phyloP scores from a whole-genome alignment of 2,329 filamentous ascomycete genomes.

The Akanthomyces muscarius region DNA sequence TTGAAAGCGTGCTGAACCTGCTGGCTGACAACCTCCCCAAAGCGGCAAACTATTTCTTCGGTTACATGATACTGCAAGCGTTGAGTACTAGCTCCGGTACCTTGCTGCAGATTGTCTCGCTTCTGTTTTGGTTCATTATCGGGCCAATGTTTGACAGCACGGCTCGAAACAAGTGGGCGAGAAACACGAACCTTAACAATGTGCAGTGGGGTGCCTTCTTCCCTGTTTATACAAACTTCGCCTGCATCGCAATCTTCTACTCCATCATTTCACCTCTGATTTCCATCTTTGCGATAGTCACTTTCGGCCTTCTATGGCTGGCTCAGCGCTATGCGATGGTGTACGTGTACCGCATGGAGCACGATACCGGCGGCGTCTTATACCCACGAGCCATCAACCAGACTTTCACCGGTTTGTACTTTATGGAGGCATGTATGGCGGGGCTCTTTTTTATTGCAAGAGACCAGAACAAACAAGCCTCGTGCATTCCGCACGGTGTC shows the following conservation, averaged over 20 bases:
- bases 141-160: slow-evolving; percentile 82
- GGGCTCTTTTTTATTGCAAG: slow-evolving; percentile 81
- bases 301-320: slow-evolving; percentile 86
- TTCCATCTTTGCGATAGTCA: slow-evolving; percentile 87
- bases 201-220: slow-evolving; percentile 93
- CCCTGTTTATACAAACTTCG: slow-evolving; percentile 94
- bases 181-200: slow-evolving; percentile 72
- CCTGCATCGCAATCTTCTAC: slow-evolving; percentile 87
- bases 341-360: slow-evolving; percentile 84
- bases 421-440: slow-evolving; percentile 88
- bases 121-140: slow-evolving; percentile 77
- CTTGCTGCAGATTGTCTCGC: slow-evolving; percentile 74
- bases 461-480: slow-evolving; percentile 48
- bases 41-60: slow-evolving; percentile 95
- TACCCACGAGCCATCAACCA: slow-evolving; percentile 94
- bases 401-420: slow-evolving; percentile 88
- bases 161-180: slow-evolving; percentile 72
- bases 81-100: slow-evolving; percentile 87
- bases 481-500: slow-evolving; percentile 73
- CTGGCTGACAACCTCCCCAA: slow-evolving; percentile 78
- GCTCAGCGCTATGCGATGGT: slow-evolving; percentile 96
- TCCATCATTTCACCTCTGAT: slow-evolving; percentile 86
- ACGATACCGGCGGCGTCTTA: slow-evolving; percentile 87
- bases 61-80: slow-evolving; percentile 94
- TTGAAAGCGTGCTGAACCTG: slow-evolving; percentile 63